Base-by-base conservation (phyloP, 768 basidiomycete species). In the Dioszegia aurantiaca region DNA sequence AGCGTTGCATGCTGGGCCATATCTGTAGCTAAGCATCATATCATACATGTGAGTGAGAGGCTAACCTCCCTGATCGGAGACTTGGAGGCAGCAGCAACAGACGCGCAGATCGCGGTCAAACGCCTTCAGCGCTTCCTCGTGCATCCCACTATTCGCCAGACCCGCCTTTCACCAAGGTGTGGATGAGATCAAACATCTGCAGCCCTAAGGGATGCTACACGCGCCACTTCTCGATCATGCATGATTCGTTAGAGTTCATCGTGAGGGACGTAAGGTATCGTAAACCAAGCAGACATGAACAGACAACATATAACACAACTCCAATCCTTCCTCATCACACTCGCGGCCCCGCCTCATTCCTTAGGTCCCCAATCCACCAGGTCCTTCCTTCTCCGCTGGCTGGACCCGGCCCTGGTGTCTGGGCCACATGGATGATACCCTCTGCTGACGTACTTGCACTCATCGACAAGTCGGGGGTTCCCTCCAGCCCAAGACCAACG, bases 381-480 rank as follows among this genome's bases (percentile, higher is more conserved):
- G 19, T 37, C 51, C 51, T 37, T 23, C 17, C 51, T 4, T 28
- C 51, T 28, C 33, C 17, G 19, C 33, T n/a, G n/a, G n/a, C n/a
- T n/a, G n/a, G n/a, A 17, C 14, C 12, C 21, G 9, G 14, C 21
- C 21, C 24, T 4, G 51, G 24, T 3, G 36, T 40, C 24, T 27
- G n/a, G 37, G 37, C 24, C 16, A 51, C 31, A 6, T 12, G 19
- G 8, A 8, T 24, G 8, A 45, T 24, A 9, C 37, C 37, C 36
- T 53, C 51, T 1, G 21, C 51, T 2, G 39, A 26, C 16, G 51
- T 26, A 17, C 51, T 53, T 4, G 26, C 37, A 26, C 51, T 53
- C 51, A 53, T 53, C 23, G 36, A 24, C 39, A 53, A 16, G 24
- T 53, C 51, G 2, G 51, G 51, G 17, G 51, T 53, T 14, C 51